A percentile compares a stretch with the other conserved stretches of the same genome.
phyloP scores from a whole-genome alignment of 2,329 filamentous ascomycete species.

The Pestalotiopsis sp. region DNA sequence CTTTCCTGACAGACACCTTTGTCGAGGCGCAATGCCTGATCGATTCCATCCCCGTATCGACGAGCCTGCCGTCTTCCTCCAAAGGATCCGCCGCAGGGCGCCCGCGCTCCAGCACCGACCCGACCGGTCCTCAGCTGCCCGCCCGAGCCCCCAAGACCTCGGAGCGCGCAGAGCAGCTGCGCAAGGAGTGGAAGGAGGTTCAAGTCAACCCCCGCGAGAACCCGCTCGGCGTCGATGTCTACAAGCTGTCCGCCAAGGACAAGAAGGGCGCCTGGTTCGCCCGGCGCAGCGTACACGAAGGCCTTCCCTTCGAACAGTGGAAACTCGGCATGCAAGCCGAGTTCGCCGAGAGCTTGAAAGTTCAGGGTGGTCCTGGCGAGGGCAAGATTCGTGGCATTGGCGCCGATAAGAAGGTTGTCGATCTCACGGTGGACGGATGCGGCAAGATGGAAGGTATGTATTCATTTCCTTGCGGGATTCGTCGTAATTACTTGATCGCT shows the following conservation, averaged over 20 bases:
- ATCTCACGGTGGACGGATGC: constrained; percentile 56
- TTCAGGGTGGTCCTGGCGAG: constrained; percentile 69
- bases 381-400: constrained; percentile 84
- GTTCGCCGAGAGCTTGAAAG: constrained; percentile 76
- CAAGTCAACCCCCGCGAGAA: constrained; percentile 75
- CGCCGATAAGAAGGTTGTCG: constrained; percentile 74
- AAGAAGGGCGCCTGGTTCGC: constrained; percentile 90
- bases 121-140: constrained; percentile 48
- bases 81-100: constrained; percentile 38
- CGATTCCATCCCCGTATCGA: constrained; percentile 71
- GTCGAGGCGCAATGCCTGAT: constrained; percentile 69
- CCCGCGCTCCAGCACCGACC: constrained; percentile 59
- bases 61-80: constrained; percentile 44
- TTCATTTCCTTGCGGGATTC: constrained; percentile 11
- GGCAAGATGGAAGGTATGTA: constrained; percentile 65
- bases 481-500: constrained; percentile 19
- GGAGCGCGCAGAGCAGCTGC: constrained; percentile 59
- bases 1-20: constrained; percentile 64
- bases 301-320: constrained; percentile 77
- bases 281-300: constrained; percentile 79
- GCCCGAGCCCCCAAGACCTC: constrained; percentile 49
- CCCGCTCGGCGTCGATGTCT: constrained; percentile 75
- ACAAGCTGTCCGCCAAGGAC: constrained; percentile 79
- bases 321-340: constrained; percentile 76
- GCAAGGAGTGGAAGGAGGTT: constrained; percentile 85